Evolutionary conservation across 129 eudicot species (phyloP).

Genomic region (Saposhnikovia divaricata): DNA sequence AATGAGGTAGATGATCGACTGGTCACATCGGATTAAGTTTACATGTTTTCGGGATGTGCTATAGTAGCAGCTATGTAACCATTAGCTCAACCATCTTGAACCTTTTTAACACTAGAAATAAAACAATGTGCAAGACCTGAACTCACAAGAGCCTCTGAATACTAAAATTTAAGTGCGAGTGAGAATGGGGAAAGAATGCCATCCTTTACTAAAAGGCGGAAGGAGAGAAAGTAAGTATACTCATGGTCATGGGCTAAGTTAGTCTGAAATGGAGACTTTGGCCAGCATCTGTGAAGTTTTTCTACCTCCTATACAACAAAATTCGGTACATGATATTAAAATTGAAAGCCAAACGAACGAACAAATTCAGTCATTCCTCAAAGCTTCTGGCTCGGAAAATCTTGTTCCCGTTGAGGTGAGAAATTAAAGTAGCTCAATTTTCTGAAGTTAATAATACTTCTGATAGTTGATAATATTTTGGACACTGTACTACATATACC

Average conservation of each 20-base stretch:
- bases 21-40: neutral
- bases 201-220: conserved; percentile 50
- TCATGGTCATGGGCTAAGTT: conserved; percentile 40
- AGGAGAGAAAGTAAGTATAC: conserved; percentile 34
- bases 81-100: neutral
- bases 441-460: neutral
- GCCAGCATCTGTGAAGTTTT: conserved; percentile 54
- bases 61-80: neutral
- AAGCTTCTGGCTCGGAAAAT: conserved; percentile 52
- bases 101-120: neutral
- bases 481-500: neutral
- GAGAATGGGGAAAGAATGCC: conserved; percentile 26
- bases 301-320: conserved; percentile 38
- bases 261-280: conserved; percentile 47
- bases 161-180: neutral
- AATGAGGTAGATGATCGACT: neutral
- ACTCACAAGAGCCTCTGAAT: neutral
- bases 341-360: conserved; percentile 11
- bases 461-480: no score
- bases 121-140: neutral
- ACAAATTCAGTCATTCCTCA: conserved; percentile 29
- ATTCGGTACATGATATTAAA: conserved; percentile 2
- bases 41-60: neutral
- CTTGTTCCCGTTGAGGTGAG: conserved; percentile 75
- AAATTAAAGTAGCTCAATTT: neutral